Conservation (phyloP, 2,329 filamentous ascomycete genomes). For the Myriosclerotinia duriaeana region DNA sequence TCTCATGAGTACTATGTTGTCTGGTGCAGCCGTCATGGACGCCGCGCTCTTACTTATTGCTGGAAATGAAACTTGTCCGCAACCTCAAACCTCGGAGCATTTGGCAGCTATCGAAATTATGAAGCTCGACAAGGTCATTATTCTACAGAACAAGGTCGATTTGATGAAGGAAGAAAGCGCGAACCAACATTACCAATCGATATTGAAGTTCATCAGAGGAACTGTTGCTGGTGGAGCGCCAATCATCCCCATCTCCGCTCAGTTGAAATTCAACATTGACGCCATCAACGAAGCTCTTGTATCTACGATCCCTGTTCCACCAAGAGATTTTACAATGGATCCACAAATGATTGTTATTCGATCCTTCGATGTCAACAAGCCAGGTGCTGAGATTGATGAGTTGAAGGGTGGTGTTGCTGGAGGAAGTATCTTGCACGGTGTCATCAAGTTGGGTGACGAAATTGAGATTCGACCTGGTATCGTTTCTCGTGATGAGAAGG, state of each 20-base stretch:
- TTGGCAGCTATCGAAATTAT: conserved; percentile 99
- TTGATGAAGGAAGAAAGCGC: conserved; percentile 96
- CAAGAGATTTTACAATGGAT: conserved; percentile 85
- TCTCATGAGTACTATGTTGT: conserved; percentile 99
- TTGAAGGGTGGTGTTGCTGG: conserved; percentile 98
- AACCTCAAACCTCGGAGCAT: conserved; percentile 98
- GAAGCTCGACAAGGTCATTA: conserved; percentile 99
- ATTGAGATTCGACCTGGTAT: conserved; percentile 99
- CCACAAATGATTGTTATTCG: conserved; percentile 99
- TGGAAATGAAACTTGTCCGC: conserved; percentile 96
- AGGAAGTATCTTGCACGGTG: conserved; percentile 93
- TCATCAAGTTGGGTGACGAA: conserved; percentile 94
- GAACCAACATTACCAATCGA: conserved; percentile 91
- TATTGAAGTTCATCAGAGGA: conserved; percentile 96
- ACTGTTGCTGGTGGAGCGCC: conserved; percentile 94
- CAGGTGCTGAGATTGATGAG: conserved; percentile 96
- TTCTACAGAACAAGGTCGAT: conserved; percentile 99
- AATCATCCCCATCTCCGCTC: conserved; percentile 94
- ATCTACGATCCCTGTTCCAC: conserved; percentile 88
- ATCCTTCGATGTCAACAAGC: conserved; percentile 99
- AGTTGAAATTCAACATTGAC: conserved; percentile 99
- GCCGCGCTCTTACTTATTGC: conserved; percentile 93
- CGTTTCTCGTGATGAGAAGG: conserved; percentile 90
- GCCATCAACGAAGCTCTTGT: conserved; percentile 95
- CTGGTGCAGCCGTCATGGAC: conserved; percentile 98